Evolutionary conservation across 192 early-diverging fungal genomes (phyloP).

Genomic region (Helicostylum pulchrum): DNA sequence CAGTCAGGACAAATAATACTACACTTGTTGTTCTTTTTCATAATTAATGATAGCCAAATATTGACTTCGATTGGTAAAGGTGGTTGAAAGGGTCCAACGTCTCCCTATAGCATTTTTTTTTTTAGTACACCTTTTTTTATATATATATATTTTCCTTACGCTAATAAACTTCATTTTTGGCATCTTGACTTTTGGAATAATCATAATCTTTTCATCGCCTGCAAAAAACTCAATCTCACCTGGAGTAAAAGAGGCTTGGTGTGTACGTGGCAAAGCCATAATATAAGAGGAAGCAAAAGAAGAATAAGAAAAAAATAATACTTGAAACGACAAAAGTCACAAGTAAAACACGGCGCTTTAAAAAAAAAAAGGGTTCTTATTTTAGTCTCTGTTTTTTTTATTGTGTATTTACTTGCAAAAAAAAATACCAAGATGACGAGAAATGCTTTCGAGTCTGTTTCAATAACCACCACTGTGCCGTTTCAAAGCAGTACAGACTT

Average conservation of each 20-base stretch:
- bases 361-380: background rate
- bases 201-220: conserved; percentile 70
- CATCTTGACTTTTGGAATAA: conserved; percentile 72
- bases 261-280: conserved; percentile 45
- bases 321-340: no score
- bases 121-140: no score
- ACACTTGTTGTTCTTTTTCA: conserved; percentile 83
- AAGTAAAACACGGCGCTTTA: no score
- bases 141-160: conserved; percentile 37
- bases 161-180: conserved; percentile 70
- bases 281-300: background rate
- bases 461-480: no score
- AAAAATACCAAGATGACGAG: no score
- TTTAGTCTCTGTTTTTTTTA: background rate
- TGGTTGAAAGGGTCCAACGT: conserved; percentile 61
- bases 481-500: no score
- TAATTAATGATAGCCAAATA: conserved; percentile 81
- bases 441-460: no score
- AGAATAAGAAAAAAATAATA: conserved; percentile 16
- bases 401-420: no score
- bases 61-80: conserved; percentile 74
- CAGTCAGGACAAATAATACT: conserved; percentile 77
- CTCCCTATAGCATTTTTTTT: no score
- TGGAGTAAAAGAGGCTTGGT: conserved; percentile 61
- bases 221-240: conserved; percentile 86